Conservation (phyloP, 805 yeast species). For the Yarrowia hollandica region DNA sequence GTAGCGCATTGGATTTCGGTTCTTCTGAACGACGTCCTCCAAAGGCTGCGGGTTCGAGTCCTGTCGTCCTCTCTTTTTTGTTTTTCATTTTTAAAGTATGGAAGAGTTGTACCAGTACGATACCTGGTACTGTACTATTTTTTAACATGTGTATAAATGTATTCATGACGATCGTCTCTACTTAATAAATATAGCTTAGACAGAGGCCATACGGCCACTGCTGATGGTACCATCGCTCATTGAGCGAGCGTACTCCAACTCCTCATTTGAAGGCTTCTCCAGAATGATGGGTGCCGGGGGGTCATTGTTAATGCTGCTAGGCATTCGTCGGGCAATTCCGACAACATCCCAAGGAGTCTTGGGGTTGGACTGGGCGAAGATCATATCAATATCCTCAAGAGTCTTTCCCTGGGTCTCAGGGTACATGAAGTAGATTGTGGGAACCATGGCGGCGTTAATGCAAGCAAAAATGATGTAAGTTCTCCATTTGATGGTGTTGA, state of each 20-base stretch:
- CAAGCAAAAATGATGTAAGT: slow-evolving; percentile 12
- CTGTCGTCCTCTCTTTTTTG: slow-evolving; percentile 20
- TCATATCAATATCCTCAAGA: slow-evolving; percentile 12
- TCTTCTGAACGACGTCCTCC: slow-evolving; percentile 27
- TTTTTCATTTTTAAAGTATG: no score
- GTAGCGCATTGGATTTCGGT: slow-evolving; percentile 29
- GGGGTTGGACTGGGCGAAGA: slow-evolving; percentile 36
- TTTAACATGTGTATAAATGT: background rate
- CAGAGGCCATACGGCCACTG: background rate
- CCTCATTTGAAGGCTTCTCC: slow-evolving; percentile 5
- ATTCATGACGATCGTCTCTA: background rate
- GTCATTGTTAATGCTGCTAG: slow-evolving; percentile 28
- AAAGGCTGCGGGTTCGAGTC: slow-evolving; percentile 29
- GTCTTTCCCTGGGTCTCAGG: slow-evolving; percentile 24
- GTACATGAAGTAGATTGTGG: slow-evolving; percentile 17
- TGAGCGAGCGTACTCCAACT: background rate
- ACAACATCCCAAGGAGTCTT: slow-evolving; percentile 49
- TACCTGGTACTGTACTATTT: no score
- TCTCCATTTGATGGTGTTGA: slow-evolving; percentile 11
- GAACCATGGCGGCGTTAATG: slow-evolving; percentile 17
- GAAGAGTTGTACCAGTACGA: no score
- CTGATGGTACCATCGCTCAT: background rate
- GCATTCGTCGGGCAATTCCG: slow-evolving; percentile 40
- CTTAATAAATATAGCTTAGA: slow-evolving; percentile 6
- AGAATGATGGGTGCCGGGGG: slow-evolving; percentile 1